phyloP scores from a whole-genome alignment of 2,329 filamentous ascomycete genomes.

The Penicillium sp. region DNA sequence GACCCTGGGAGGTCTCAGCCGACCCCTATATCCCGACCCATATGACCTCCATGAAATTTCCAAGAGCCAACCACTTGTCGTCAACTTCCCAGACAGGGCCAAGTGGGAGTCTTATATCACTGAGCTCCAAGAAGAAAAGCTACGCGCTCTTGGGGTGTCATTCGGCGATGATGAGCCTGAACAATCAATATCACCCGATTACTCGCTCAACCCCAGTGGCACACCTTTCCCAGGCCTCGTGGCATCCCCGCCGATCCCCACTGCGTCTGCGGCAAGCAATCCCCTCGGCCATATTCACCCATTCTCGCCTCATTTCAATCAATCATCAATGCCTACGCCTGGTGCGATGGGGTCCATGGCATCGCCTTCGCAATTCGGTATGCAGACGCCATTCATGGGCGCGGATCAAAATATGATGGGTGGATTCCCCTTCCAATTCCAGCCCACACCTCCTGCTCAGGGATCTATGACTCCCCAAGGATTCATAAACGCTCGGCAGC shows the following conservation, averaged over 20 bases:
- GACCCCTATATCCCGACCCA: constrained; percentile 45
- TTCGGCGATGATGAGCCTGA: constrained; percentile 71
- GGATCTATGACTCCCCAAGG: constrained; percentile 43
- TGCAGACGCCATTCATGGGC: constrained; percentile 59
- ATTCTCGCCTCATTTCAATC: constrained; percentile 61
- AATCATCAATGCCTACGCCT: constrained; percentile 60
- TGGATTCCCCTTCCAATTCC: constrained; percentile 66
- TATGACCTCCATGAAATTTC: constrained; percentile 39
- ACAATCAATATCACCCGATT: constrained; percentile 66
- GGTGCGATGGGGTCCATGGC: constrained; percentile 64
- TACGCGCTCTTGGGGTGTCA: constrained; percentile 85
- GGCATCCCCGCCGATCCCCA: constrained; percentile 80
- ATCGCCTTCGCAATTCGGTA: constrained; percentile 69
- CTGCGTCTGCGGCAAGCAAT: constrained; percentile 74
- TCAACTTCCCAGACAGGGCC: constrained; percentile 48
- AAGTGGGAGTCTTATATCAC: constrained; percentile 78
- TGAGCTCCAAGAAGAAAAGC: constrained; percentile 83
- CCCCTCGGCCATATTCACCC: constrained; percentile 60
- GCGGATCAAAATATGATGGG: constrained; percentile 60
- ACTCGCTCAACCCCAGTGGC: constrained; percentile 60
- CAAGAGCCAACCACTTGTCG: constrained; percentile 32
- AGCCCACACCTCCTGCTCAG: constrained; percentile 58
- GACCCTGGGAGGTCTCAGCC: constrained; percentile 45
- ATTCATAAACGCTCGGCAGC: constrained; percentile 45
- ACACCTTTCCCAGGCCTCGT: constrained; percentile 74